phyloP scores from a whole-genome alignment of 2,329 filamentous ascomycete species.

The Diaporthe citri region DNA sequence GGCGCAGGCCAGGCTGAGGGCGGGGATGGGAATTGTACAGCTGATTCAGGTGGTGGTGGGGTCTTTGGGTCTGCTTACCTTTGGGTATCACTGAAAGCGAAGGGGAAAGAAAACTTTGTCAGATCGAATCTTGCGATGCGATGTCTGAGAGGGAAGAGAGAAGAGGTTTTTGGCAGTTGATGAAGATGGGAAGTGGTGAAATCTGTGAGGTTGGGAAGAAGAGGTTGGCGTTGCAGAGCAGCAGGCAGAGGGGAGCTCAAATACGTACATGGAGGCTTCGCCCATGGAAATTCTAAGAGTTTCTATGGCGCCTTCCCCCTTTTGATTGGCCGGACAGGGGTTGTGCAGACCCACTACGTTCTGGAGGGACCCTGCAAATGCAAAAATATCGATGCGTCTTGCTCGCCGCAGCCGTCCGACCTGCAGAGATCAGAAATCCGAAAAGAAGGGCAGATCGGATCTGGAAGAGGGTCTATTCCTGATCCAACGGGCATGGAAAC shows the following conservation, averaged over 20 bases:
- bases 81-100: conserved; percentile 41
- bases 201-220: conserved; percentile 27
- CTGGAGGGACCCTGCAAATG: conserved; percentile 32
- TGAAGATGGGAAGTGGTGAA: conserved; percentile 21
- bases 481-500: not conserved
- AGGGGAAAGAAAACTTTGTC: conserved; percentile 37
- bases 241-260: conserved; percentile 39
- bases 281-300: conserved; percentile 40
- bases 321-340: conserved; percentile 37
- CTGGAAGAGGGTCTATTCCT: conserved; percentile 19
- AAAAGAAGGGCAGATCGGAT: conserved; percentile 29
- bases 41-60: conserved; percentile 21
- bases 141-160: conserved; percentile 32
- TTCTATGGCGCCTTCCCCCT: conserved; percentile 39
- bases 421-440: conserved; percentile 6
- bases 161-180: conserved; percentile 23
- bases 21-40: conserved; percentile 16
- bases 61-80: conserved; percentile 36
- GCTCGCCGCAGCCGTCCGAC: conserved; percentile 24
- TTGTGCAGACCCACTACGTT: conserved; percentile 14
- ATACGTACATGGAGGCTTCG: conserved; percentile 38
- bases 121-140: conserved; percentile 31
- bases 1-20: conserved; percentile 10
- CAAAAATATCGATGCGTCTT: conserved; percentile 26
- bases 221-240: conserved; percentile 21